A percentile compares a stretch with the other conserved stretches of the same genome.
Evolutionary conservation across 2,329 filamentous ascomycete species (phyloP).

Genomic region (Cercospora canescens): DNA sequence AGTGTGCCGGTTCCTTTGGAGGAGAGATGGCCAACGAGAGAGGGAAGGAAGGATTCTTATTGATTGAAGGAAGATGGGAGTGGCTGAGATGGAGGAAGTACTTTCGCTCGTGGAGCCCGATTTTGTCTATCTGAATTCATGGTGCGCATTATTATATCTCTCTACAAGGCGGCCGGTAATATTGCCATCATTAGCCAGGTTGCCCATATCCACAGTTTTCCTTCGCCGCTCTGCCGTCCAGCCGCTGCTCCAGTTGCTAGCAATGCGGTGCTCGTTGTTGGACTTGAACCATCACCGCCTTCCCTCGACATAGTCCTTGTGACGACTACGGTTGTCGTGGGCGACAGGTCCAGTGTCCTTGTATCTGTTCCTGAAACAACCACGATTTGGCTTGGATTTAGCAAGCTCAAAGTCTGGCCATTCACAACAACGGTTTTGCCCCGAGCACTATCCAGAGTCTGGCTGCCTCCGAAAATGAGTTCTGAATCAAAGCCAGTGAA

Average conservation of each 20-base stretch:
- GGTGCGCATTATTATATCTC: neutral
- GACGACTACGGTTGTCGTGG: neutral
- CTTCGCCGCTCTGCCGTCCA: neutral
- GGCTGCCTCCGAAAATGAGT: neutral
- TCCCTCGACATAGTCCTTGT: neutral
- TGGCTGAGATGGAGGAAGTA: neutral
- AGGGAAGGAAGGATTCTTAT: neutral
- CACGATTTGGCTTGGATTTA: constrained; percentile 3
- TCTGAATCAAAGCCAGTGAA: neutral
- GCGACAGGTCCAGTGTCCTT: neutral
- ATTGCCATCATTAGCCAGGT: neutral
- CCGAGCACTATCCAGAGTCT: neutral
- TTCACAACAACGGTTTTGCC: neutral
- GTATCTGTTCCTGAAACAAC: neutral
- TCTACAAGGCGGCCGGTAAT: neutral
- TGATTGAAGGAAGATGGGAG: neutral
- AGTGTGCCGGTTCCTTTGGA: neutral
- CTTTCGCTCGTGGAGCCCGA: neutral
- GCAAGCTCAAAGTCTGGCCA: constrained; percentile 2
- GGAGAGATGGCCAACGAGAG: neutral
- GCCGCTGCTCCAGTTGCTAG: neutral
- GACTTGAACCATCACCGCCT: neutral
- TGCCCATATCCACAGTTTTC: neutral
- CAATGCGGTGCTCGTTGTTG: neutral
- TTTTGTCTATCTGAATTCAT: neutral